Conservation (phyloP, 2,329 filamentous ascomycete species). For the Phialophora macrospora region DNA sequence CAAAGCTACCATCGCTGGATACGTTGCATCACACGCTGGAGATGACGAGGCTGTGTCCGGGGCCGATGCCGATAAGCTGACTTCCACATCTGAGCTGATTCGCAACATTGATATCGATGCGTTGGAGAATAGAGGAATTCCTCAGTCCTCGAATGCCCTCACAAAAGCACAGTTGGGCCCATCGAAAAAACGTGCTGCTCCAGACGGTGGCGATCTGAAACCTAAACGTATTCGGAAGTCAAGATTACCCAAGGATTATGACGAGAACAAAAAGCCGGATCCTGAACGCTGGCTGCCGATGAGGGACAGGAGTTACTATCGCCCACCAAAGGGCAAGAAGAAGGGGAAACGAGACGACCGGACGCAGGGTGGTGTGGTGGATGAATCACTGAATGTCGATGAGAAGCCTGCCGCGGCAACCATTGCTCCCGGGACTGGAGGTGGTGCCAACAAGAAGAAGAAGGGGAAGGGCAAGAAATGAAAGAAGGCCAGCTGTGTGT, state of each 20-base stretch:
- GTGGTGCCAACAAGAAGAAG: slow-evolving; percentile 55
- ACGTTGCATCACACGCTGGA: slow-evolving; percentile 80
- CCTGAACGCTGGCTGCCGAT: slow-evolving; percentile 92
- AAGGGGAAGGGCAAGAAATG: slow-evolving; percentile 57
- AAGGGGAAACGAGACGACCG: slow-evolving; percentile 83
- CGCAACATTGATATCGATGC: slow-evolving; percentile 50
- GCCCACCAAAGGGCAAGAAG: slow-evolving; percentile 81
- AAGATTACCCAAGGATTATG: slow-evolving; percentile 54
- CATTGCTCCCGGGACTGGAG: slow-evolving; percentile 43
- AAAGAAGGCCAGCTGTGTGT: neutral
- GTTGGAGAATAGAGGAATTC: slow-evolving; percentile 53
- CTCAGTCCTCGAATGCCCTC: slow-evolving; percentile 42
- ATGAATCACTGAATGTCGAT: slow-evolving; percentile 64
- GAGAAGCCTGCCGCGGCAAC: slow-evolving; percentile 52
- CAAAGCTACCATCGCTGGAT: slow-evolving; percentile 73
- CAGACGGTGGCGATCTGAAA: slow-evolving; percentile 44
- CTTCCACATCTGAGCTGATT: slow-evolving; percentile 49
- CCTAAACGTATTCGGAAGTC: slow-evolving; percentile 53
- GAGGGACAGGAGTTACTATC: slow-evolving; percentile 83
- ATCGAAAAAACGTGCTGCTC: slow-evolving; percentile 49
- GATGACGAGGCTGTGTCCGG: slow-evolving; percentile 53
- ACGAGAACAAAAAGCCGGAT: slow-evolving; percentile 76
- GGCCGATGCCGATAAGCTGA: slow-evolving; percentile 47
- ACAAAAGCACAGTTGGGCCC: slow-evolving; percentile 39
- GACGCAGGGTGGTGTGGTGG: slow-evolving; percentile 84